Evolutionary conservation across 2,329 filamentous ascomycete species (phyloP), one percentile per base, ranked within the genome.

Genomic region (Fusarium haematococcum): DNA sequence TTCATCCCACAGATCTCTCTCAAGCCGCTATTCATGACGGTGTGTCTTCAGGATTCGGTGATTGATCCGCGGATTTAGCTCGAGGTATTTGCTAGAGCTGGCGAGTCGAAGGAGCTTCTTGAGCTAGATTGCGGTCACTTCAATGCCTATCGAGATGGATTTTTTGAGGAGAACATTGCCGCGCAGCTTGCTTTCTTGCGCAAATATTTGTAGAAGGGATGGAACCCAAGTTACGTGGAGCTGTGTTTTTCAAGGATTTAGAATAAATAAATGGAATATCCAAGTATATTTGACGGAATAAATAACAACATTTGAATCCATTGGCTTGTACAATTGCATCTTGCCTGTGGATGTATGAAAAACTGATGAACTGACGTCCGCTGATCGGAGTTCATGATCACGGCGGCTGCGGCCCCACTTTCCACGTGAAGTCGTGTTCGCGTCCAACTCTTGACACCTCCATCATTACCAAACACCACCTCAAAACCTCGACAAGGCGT

Each of bases 391-490:
- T 56, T 57, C 23, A 1, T 57, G 54, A 57, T 25, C 52, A 37
- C 13, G 52, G 20, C 18, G 11, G 11, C 14, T 10, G 54, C 75
- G 77, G 77, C 48, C 13, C 64, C 13, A 25, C 25, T 27, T 32
- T 25, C 43, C 74, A 77, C 75, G 52, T 67, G 52, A 75, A 73
- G 65, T 67, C 77, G 70, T 76, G 69, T 70, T 71, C 37, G 60
- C 41, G 32, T 13, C 45, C 37, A 54, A 61, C 30, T 58, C 20
- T 27, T 30, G 48, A 63, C 4, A 69, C 64, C 56, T 30, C 52
- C 70, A 67, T 48, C 67, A 61, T 58, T 61, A 52, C 7, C 57
- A 37, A 23, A 32, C 23, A 32, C 11, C 45, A 32, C 39, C n/a
- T 25, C 41, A 18, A 37, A 18, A 41, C 35, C 30, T 30, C 61